Evolutionary conservation across 768 basidiomycete species (phyloP).

Genomic region (Mycena kentingensis): DNA sequence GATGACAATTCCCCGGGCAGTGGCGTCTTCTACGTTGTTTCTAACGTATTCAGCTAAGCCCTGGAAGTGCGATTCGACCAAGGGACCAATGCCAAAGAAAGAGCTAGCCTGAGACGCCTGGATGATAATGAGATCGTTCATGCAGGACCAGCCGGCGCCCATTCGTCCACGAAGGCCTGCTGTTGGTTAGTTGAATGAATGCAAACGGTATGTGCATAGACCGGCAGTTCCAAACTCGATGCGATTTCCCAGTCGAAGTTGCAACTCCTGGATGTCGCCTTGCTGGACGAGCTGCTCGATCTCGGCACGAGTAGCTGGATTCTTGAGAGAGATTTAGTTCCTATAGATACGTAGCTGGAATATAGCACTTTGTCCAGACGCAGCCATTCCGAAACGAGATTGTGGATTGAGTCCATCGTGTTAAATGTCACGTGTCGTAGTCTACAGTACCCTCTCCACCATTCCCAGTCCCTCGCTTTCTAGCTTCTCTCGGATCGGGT

Average conservation of each 20-base stretch:
- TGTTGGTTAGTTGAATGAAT: conserved; percentile 1
- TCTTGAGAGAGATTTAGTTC: conserved; percentile 37
- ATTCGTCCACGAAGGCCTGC: conserved; percentile 76
- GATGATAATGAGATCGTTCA: conserved; percentile 84
- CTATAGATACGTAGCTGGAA: not conserved
- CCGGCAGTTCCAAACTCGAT: conserved; percentile 91
- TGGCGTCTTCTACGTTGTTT: conserved; percentile 52
- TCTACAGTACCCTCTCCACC: conserved; percentile 66
- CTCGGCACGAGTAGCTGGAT: conserved; percentile 49
- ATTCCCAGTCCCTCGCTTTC: conserved; percentile 79
- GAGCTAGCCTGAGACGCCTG: conserved; percentile 73
- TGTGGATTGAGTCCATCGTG: not conserved
- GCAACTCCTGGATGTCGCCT: conserved; percentile 49
- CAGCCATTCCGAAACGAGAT: conserved; percentile 42
- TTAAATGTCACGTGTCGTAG: too few species aligned
- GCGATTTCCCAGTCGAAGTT: conserved; percentile 61
- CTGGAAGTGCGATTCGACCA: conserved; percentile 35
- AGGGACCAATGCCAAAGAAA: not conserved
- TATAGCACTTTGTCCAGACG: conserved; percentile 37
- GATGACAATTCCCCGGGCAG: conserved; percentile 69
- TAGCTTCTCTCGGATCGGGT: conserved; percentile 64
- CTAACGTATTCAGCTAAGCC: conserved; percentile 77
- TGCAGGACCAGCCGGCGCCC: conserved; percentile 89
- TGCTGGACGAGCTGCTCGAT: conserved; percentile 48
- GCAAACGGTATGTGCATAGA: conserved; percentile 26